phyloP scores from a whole-genome alignment of 1,284 basidiomycete genomes.

The Sphaerobolus stellatus region DNA sequence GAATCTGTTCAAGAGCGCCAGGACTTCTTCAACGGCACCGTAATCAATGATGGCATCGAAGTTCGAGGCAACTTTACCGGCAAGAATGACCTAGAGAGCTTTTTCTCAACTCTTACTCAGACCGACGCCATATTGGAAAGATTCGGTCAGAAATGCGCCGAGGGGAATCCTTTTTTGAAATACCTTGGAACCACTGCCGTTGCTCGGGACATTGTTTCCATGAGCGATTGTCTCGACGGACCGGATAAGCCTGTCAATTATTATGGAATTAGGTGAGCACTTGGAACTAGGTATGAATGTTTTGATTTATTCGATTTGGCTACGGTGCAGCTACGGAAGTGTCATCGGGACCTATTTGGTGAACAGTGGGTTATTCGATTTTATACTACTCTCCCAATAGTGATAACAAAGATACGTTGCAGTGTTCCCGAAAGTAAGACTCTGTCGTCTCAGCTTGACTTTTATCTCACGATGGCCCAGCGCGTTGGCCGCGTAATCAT shows the following conservation, averaged over 20 bases:
- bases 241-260: constrained; percentile 12
- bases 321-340: constrained; percentile 16
- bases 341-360: constrained; percentile 15
- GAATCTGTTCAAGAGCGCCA: not conserved
- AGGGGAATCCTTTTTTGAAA: constrained; percentile 11
- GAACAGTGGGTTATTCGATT: constrained; percentile 7
- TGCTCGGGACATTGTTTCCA: constrained; percentile 14
- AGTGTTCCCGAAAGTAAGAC: constrained; percentile 8
- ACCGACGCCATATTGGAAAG: not conserved
- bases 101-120: constrained; percentile 1
- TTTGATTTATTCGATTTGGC: not conserved
- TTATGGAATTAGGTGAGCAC: constrained; percentile 18
- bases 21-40: not conserved
- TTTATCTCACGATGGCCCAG: not conserved
- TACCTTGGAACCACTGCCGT: constrained; percentile 16
- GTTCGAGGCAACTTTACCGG: constrained; percentile 10
- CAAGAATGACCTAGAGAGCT: constrained; percentile 6
- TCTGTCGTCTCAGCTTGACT: not conserved
- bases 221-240: constrained; percentile 15
- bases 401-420: not conserved
- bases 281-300: too few relatives aligned
- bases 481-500: constrained; percentile 6
- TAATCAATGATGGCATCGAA: constrained; percentile 2
- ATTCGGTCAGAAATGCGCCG: constrained; percentile 2
- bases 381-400: not conserved